Evolutionary conservation across 2,329 filamentous ascomycete genomes (phyloP).

Genomic region (Diplocarpon mali): DNA sequence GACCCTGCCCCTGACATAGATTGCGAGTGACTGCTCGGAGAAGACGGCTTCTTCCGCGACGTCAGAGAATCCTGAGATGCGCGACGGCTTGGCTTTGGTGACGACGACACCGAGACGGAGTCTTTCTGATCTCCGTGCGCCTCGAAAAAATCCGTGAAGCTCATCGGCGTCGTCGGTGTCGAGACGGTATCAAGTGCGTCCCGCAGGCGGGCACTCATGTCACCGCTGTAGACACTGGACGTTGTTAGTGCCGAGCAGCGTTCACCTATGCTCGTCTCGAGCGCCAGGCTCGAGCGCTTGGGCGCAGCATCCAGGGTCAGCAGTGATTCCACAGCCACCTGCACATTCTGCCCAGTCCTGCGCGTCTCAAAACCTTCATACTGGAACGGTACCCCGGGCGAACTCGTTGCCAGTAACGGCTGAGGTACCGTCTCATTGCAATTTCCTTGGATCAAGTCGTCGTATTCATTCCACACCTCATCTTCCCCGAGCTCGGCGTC

Average conservation of each 20-base stretch:
- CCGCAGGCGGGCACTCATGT: conserved; percentile 42
- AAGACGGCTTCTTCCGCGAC: conserved; percentile 11
- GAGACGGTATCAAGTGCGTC: conserved; percentile 35
- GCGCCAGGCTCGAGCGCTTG: conserved; percentile 8
- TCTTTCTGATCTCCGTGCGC: conserved; percentile 32
- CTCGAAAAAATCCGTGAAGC: conserved; percentile 33
- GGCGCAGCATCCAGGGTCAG: conserved; percentile 15
- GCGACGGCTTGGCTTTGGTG: neutral
- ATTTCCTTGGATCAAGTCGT: conserved; percentile 70
- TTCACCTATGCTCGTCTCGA: conserved; percentile 1
- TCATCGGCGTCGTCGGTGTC: conserved; percentile 35
- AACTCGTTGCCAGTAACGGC: conserved; percentile 43
- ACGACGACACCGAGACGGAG: conserved; percentile 3
- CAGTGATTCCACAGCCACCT: conserved; percentile 19
- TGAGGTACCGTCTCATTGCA: conserved; percentile 30
- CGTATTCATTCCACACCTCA: conserved; percentile 90
- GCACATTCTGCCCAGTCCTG: conserved; percentile 15
- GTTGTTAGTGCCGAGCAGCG: conserved; percentile 25
- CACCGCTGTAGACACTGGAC: conserved; percentile 43
- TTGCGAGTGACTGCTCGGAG: conserved; percentile 14
- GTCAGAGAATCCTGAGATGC: conserved; percentile 5
- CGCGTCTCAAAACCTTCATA: conserved; percentile 37
- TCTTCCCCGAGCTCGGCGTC: conserved; percentile 68
- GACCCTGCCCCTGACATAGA: conserved; percentile 12
- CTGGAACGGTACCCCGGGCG: conserved; percentile 44